These are phyloP conservation scores for Sphaerosporella brunnea DNA, from an alignment of 495 filamentous ascomycete genomes.

Conservation along the genomic window DNA sequence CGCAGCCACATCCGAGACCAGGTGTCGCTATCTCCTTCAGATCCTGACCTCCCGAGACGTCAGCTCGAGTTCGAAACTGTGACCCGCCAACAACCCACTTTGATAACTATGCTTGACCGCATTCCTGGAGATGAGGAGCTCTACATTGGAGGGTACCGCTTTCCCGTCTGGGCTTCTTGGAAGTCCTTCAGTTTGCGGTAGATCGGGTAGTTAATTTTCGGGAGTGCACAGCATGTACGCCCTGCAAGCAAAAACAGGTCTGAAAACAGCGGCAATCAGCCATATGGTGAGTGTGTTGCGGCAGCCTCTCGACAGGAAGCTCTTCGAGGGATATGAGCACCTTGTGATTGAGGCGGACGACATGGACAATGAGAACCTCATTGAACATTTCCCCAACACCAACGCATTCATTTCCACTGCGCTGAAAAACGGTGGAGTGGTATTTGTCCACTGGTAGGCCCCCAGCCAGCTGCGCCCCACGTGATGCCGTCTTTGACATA, in stretches of 20 bases:
- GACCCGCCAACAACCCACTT: no score
- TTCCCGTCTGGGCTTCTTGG: not conserved
- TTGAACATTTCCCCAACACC: constrained; percentile 57
- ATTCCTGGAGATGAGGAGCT: constrained; percentile 23
- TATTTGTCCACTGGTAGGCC: constrained; percentile 58
- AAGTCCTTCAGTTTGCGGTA: no score
- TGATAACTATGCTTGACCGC: no score
- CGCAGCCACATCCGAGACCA: not conserved
- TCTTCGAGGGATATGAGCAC: constrained; percentile 46
- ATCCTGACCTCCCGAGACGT: no score
- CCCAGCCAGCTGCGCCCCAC: constrained; percentile 1
- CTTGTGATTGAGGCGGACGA: constrained; percentile 72
- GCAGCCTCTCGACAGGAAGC: constrained; percentile 36
- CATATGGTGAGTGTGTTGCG: constrained; percentile 75
- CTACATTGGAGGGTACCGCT: constrained; percentile 21
- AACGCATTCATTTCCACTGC: constrained; percentile 70
- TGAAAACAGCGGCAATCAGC: constrained; percentile 60
- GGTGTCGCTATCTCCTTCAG: no score
- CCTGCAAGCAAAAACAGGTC: constrained; percentile 45
- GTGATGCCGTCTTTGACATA: not conserved
- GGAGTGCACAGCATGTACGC: constrained; percentile 46
- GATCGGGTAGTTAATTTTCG: not conserved
- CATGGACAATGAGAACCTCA: constrained; percentile 64
- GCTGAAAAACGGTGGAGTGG: constrained; percentile 45
- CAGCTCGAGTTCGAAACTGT: no score